A percentile compares a stretch with the other conserved stretches of the same genome.
phyloP scores from a whole-genome alignment of 306 rosid species.

The Senna siamea region DNA sequence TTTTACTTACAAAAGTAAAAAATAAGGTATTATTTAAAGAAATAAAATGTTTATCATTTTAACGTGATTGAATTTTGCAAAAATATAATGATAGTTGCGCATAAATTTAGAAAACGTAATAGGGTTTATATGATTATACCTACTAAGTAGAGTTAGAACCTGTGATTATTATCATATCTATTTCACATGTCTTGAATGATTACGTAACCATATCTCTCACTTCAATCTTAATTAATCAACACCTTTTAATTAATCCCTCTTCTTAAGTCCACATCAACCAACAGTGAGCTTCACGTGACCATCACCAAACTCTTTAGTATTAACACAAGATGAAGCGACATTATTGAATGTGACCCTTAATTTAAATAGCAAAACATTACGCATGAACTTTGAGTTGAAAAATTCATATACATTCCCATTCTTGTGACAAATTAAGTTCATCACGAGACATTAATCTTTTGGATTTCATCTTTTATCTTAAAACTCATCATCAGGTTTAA shows the following conservation, averaged over 20 bases:
- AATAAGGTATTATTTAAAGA: too few relatives aligned
- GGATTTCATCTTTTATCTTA: background rate
- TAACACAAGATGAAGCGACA: background rate
- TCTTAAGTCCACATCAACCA: background rate
- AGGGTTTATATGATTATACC: background rate
- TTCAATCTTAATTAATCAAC: background rate
- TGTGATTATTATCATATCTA: background rate
- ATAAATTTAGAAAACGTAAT: background rate
- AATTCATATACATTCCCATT: background rate
- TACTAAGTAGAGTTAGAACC: background rate
- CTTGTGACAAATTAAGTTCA: background rate
- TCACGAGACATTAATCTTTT: background rate
- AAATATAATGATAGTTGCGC: background rate
- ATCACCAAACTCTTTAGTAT: background rate
- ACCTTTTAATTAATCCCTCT: background rate
- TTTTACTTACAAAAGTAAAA: too few relatives aligned
- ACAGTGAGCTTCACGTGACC: background rate
- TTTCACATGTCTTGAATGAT: too few relatives aligned
- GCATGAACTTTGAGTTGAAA: background rate
- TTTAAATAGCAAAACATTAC: background rate
- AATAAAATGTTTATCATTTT: too few relatives aligned
- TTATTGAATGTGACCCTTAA: background rate
- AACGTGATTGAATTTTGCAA: too few relatives aligned
- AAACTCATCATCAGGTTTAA: too few relatives aligned
- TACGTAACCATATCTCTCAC: background rate